Conservation (phyloP, 768 basidiomycete genomes). For the Rhodotorula diobovata region DNA sequence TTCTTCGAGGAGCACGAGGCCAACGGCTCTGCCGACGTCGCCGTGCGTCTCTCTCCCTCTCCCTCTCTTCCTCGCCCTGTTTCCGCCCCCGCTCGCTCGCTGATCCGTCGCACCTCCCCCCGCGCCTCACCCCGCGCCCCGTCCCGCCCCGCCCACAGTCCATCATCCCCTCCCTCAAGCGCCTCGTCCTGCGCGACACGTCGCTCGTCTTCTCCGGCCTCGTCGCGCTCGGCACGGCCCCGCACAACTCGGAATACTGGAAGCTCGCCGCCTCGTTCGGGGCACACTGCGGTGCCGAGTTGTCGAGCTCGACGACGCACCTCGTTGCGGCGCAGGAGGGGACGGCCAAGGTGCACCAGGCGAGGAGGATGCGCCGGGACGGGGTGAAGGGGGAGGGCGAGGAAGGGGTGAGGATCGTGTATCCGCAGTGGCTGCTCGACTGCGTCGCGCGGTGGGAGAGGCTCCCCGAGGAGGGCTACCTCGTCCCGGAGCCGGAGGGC, state of each 20-base stretch:
- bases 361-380: constrained; percentile 64
- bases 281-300: constrained; percentile 68
- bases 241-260: constrained; percentile 66
- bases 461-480: constrained; percentile 72
- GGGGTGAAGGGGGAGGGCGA: no score
- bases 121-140: no score
- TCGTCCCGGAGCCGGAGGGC: constrained; percentile 45
- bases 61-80: constrained; percentile 40
- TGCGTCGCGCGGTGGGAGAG: constrained; percentile 81
- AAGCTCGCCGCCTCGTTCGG: constrained; percentile 80
- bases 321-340: constrained; percentile 89
- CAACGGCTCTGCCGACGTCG: constrained; percentile 58
- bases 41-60: constrained; percentile 52
- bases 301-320: constrained; percentile 69
- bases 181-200: constrained; percentile 68
- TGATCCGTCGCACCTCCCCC: no score
- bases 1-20: constrained; percentile 69
- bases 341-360: constrained; percentile 84
- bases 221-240: constrained; percentile 70
- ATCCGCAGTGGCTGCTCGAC: constrained; percentile 83
- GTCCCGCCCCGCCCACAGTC: constrained; percentile 50
- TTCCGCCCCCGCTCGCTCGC: constrained; percentile 7
- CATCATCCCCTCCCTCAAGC: constrained; percentile 78
- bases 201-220: constrained; percentile 90
- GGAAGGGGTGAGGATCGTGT: constrained; percentile 84